Evolutionary conservation across 768 basidiomycete genomes (phyloP).

Genomic region (Cyclocybe aegerita): DNA sequence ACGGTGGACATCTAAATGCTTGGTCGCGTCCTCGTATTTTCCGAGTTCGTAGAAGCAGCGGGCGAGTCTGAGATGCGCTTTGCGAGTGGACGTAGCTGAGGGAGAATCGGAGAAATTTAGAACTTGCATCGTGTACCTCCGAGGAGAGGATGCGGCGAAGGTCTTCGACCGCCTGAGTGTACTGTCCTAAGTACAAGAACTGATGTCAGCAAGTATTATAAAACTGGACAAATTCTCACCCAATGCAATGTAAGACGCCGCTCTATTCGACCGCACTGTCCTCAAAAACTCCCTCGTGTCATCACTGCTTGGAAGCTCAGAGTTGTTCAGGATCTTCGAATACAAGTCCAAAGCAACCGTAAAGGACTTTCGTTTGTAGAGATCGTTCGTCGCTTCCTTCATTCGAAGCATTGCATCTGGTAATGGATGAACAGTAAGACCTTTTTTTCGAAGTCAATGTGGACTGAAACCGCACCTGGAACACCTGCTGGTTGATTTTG

Average conservation of each 20-base stretch:
- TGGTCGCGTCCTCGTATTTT: constrained; percentile 10
- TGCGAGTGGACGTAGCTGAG: background rate
- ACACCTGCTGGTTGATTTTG: too few species aligned
- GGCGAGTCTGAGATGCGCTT: constrained; percentile 15
- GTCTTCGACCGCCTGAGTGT: constrained; percentile 9
- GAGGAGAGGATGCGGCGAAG: background rate
- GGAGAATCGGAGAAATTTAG: background rate
- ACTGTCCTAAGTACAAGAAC: constrained; percentile 4
- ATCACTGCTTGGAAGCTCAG: background rate
- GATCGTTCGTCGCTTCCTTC: constrained; percentile 12
- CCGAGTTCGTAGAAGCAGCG: constrained; percentile 13
- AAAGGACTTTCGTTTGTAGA: constrained; percentile 7
- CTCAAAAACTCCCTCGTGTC: background rate
- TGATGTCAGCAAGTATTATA: background rate
- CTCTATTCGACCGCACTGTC: constrained; percentile 10
- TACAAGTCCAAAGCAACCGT: constrained; percentile 6
- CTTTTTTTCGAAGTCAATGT: too few species aligned
- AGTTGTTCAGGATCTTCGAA: constrained; percentile 5
- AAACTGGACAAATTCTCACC: constrained; percentile 3
- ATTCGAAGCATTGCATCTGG: background rate
- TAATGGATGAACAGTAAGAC: too few species aligned
- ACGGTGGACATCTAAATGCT: constrained; percentile 10
- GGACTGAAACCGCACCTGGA: too few species aligned
- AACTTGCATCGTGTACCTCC: constrained; percentile 2
- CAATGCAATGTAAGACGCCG: constrained; percentile 12